A percentile compares a stretch with the other conserved stretches of the same genome.
Evolutionary conservation across 768 basidiomycete species (phyloP).

Genomic region (Lactifluus hygrophoroides): DNA sequence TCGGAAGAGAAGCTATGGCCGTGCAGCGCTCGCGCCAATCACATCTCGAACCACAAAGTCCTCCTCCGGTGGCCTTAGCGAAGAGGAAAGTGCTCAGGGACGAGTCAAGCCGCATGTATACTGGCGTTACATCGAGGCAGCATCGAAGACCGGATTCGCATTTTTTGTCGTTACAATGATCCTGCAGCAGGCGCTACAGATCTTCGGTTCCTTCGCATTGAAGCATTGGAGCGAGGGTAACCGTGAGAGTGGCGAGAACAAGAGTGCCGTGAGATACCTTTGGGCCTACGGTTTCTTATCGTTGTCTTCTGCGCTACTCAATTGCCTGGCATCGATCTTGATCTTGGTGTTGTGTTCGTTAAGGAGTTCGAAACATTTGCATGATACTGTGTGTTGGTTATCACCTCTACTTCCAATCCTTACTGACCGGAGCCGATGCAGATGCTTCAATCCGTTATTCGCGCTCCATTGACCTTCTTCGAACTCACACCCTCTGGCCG

Average conservation of each 20-base stretch:
- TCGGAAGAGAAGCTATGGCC: slow-evolving; percentile 49
- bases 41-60: slow-evolving; percentile 31
- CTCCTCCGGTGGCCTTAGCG: slow-evolving; percentile 40
- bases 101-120: slow-evolving; percentile 75
- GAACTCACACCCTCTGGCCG: slow-evolving; percentile 82
- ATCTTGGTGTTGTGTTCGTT: slow-evolving; percentile 76
- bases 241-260: slow-evolving; percentile 45
- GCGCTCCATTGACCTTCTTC: slow-evolving; percentile 81
- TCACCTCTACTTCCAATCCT: not conserved
- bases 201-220: slow-evolving; percentile 58
- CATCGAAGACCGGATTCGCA: slow-evolving; percentile 62
- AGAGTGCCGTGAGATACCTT: slow-evolving; percentile 49
- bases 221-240: slow-evolving; percentile 81
- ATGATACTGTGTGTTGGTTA: slow-evolving; percentile 52
- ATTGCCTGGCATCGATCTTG: slow-evolving; percentile 48
- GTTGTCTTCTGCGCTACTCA: slow-evolving; percentile 44
- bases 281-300: slow-evolving; percentile 63
- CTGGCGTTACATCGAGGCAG: slow-evolving; percentile 65
- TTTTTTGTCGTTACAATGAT: slow-evolving; percentile 46
- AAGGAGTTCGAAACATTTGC: slow-evolving; percentile 63
- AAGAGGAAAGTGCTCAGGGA: slow-evolving; percentile 74
- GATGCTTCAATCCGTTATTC: slow-evolving; percentile 78
- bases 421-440: slow-evolving; percentile 24
- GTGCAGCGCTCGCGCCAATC: slow-evolving; percentile 41
- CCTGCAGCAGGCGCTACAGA: slow-evolving; percentile 47